phyloP scores from a whole-genome alignment of 2,329 filamentous ascomycete species.

The Fusarium sp. region DNA sequence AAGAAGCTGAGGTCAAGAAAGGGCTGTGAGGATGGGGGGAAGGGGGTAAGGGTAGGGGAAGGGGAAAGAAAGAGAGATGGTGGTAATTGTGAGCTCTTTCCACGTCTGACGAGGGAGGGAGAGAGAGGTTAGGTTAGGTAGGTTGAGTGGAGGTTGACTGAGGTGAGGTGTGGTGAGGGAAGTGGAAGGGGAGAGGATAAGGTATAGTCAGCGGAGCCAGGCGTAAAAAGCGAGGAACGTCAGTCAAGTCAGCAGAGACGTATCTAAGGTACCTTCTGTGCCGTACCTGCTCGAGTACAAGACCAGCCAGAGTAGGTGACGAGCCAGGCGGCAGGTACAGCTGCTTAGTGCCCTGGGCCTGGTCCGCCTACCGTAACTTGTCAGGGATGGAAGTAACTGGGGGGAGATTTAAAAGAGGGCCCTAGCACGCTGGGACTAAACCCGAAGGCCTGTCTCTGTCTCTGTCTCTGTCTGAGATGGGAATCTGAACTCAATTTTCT shows the following conservation, averaged over 20 bases:
- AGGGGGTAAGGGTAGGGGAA: constrained; percentile 22
- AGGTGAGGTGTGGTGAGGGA: constrained; percentile 11
- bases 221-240: constrained; percentile 15
- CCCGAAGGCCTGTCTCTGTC: not conserved
- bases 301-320: constrained; percentile 6
- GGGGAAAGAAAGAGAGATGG: constrained; percentile 38
- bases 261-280: not conserved
- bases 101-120: constrained; percentile 42
- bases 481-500: constrained; percentile 14
- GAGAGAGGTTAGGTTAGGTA: constrained; percentile 19
- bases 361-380: constrained; percentile 16
- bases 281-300: constrained; percentile 12
- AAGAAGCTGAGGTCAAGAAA: constrained; percentile 39
- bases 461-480: constrained; percentile 4
- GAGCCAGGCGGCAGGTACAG: constrained; percentile 16
- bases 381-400: constrained; percentile 5
- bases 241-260: constrained; percentile 32
- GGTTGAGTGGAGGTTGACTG: constrained; percentile 25
- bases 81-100: constrained; percentile 44
- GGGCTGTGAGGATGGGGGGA: constrained; percentile 16
- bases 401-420: constrained; percentile 24
- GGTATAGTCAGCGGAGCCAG: constrained; percentile 17
- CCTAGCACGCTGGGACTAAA: constrained; percentile 17
- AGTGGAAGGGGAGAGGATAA: constrained; percentile 21
- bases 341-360: constrained; percentile 3